These are phyloP conservation scores for Candida glaebosa DNA, from an alignment of 805 yeast species.

Conservation along the genomic window DNA sequence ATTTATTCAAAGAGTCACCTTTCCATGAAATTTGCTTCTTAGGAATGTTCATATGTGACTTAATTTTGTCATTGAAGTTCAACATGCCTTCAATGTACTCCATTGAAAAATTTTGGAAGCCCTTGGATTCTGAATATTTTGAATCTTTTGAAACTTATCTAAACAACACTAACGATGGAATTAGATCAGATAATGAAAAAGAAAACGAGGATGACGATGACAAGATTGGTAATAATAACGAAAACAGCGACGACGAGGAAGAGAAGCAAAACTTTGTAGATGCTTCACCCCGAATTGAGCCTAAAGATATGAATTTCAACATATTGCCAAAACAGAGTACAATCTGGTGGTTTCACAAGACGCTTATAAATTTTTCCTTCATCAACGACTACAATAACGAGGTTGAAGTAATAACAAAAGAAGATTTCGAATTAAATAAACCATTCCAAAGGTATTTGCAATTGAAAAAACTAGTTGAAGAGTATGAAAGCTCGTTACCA, in stretches of 20 bases:
- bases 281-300: not conserved
- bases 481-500: constrained; percentile 28
- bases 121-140: constrained; percentile 29
- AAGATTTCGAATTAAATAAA: constrained; percentile 21
- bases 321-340: constrained; percentile 9
- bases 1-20: constrained; percentile 23
- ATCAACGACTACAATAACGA: constrained; percentile 28
- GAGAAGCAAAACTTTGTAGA: not conserved
- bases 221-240: constrained; percentile 3
- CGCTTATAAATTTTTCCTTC: constrained; percentile 22
- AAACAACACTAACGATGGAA: not conserved
- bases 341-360: constrained; percentile 37
- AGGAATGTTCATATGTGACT: constrained; percentile 34
- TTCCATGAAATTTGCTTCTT: constrained; percentile 34
- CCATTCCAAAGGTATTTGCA: constrained; percentile 25
- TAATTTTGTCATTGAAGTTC: constrained; percentile 31
- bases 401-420: constrained; percentile 22
- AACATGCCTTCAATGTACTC: constrained; percentile 30
- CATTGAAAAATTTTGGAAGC: constrained; percentile 28
- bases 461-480: constrained; percentile 23
- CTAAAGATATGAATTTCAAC: not conserved
- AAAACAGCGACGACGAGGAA: not conserved
- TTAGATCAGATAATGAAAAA: constrained; percentile 8
- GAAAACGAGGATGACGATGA: not conserved
- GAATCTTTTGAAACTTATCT: constrained; percentile 13